phyloP scores from a whole-genome alignment of 2,329 filamentous ascomycete genomes.

The Sarocladium brachiariae region DNA sequence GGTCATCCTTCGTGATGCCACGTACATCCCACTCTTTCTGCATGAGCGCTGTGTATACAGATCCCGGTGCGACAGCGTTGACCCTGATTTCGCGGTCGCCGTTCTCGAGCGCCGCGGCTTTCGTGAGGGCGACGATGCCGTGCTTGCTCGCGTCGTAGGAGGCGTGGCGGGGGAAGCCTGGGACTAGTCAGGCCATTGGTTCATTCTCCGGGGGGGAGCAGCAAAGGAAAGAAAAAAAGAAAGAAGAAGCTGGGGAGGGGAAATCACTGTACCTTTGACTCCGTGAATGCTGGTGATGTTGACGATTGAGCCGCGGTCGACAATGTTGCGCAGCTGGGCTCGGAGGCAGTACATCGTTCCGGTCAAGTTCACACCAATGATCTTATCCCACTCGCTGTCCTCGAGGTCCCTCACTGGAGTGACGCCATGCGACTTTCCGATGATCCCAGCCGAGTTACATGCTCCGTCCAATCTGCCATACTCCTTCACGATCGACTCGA shows the following conservation, averaged over 20 bases:
- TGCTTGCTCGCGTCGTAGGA: conserved; percentile 30
- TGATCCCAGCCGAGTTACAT: conserved; percentile 46
- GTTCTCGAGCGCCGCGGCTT: conserved; percentile 25
- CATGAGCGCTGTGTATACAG: conserved; percentile 42
- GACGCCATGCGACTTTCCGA: conserved; percentile 34
- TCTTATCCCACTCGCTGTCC: conserved; percentile 38
- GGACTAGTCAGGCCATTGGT: not conserved
- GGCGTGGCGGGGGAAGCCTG: conserved; percentile 24
- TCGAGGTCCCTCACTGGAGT: conserved; percentile 33
- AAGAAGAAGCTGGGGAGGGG: not conserved
- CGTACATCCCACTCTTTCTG: conserved; percentile 32
- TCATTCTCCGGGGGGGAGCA: not conserved
- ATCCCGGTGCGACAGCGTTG: conserved; percentile 39
- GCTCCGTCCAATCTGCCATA: conserved; percentile 46
- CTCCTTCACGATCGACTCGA: conserved; percentile 32
- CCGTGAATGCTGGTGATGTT: conserved; percentile 49
- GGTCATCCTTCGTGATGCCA: conserved; percentile 26
- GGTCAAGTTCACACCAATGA: conserved; percentile 39
- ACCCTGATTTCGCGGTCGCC: conserved; percentile 34
- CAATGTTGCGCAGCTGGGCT: conserved; percentile 35
- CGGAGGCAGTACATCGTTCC: conserved; percentile 43
- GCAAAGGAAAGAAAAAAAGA: not conserved
- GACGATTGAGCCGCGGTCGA: conserved; percentile 49
- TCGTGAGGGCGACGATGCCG: conserved; percentile 26
- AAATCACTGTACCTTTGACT: conserved; percentile 19